phyloP scores from a whole-genome alignment of 2,329 filamentous ascomycete genomes.

The Periconia sp. region DNA sequence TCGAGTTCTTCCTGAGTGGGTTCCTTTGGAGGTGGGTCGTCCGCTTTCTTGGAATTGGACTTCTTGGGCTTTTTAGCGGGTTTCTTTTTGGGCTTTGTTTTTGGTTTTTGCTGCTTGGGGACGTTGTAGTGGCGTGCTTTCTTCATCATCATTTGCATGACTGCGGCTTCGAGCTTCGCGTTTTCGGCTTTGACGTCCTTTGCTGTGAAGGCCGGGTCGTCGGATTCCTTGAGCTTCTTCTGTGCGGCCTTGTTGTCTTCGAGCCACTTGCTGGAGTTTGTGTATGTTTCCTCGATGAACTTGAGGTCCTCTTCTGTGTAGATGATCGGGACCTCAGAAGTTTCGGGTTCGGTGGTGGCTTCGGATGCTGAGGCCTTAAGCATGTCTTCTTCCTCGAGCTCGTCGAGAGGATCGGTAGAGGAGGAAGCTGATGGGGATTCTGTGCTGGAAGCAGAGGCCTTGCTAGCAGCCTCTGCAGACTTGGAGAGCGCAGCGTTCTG shows the following conservation, averaged over 20 bases:
- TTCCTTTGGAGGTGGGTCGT: conserved; percentile 36
- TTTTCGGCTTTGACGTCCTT: conserved; percentile 71
- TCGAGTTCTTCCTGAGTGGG: conserved; percentile 38
- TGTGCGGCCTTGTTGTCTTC: conserved; percentile 73
- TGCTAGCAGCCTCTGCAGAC: conserved; percentile 41
- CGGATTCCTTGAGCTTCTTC: conserved; percentile 70
- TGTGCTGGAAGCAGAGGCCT: conserved; percentile 51
- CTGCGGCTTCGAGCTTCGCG: conserved; percentile 73
- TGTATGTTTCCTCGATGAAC: conserved; percentile 66
- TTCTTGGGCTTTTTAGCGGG: conserved; percentile 37
- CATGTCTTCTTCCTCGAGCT: conserved; percentile 76
- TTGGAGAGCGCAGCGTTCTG: conserved; percentile 61
- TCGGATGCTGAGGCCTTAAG: conserved; percentile 47
- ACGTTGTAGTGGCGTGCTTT: conserved; percentile 56
- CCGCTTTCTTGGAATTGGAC: conserved; percentile 35
- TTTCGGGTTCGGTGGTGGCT: conserved; percentile 26
- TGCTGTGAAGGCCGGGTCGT: conserved; percentile 76
- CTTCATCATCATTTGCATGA: conserved; percentile 71
- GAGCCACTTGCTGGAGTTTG: conserved; percentile 74
- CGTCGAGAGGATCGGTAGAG: conserved; percentile 62
- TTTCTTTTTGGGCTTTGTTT: conserved; percentile 36
- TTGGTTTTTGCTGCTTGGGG: conserved; percentile 43
- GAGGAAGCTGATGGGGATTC: conserved; percentile 55
- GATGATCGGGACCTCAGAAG: conserved; percentile 52
- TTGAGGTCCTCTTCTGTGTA: conserved; percentile 77